These are phyloP conservation scores for Rhizophora apiculata DNA, from an alignment of 345 rosid species.

Conservation along the genomic window DNA sequence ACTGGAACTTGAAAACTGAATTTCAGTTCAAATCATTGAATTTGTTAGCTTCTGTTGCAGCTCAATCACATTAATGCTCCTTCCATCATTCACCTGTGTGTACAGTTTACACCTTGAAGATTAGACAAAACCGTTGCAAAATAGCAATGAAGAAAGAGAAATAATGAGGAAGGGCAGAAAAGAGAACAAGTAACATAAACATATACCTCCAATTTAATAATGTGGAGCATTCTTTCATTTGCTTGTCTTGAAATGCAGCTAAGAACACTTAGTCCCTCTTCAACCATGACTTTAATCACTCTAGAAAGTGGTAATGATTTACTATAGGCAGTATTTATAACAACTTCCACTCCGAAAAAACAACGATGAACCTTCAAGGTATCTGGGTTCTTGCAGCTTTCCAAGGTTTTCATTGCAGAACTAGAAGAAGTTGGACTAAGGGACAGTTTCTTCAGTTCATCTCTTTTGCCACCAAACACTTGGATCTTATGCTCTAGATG, in stretches of 20 bases:
- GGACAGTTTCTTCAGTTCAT: conserved; percentile 25
- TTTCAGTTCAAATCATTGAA: neutral
- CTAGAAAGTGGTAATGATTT: conserved; percentile 33
- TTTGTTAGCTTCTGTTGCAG: conserved; percentile 30
- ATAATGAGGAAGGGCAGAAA: neutral
- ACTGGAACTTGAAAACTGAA: too few relatives aligned
- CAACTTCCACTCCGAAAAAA: conserved; percentile 39
- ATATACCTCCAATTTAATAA: conserved; percentile 37
- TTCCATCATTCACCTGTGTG: conserved; percentile 23
- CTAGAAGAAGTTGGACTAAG: neutral
- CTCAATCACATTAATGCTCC: conserved; percentile 13
- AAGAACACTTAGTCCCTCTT: conserved; percentile 31
- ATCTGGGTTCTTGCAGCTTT: conserved; percentile 11
- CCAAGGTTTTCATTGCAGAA: conserved; percentile 10
- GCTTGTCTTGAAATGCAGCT: conserved; percentile 35
- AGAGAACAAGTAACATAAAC: neutral
- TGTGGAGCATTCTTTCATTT: conserved; percentile 31
- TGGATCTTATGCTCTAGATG: conserved; percentile 30
- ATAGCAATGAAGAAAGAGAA: neutral
- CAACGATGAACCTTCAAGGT: conserved; percentile 23
- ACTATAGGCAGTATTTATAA: conserved; percentile 16
- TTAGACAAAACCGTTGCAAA: neutral
- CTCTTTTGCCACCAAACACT: conserved; percentile 32
- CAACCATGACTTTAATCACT: conserved; percentile 23
- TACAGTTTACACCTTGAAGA: neutral